A percentile compares a stretch with the other conserved stretches of the same genome.
phyloP scores from a whole-genome alignment of 2,329 filamentous ascomycete species.

The Colletotrichum nymphaeae region DNA sequence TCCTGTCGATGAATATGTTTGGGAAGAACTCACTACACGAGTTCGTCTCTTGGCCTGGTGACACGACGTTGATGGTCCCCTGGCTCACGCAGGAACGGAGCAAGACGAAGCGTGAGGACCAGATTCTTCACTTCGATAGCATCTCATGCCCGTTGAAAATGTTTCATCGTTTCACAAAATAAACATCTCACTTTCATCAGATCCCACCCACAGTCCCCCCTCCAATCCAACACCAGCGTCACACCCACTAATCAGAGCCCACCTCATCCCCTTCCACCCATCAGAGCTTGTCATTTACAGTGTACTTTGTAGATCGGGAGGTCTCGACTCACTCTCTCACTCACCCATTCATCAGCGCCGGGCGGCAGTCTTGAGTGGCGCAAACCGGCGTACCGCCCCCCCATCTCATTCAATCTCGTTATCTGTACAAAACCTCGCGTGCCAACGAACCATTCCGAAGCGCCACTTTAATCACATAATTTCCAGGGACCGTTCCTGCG shows the following conservation, averaged over 20 bases:
- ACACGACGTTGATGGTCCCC: not conserved
- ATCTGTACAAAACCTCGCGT: not conserved
- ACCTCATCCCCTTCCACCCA: not conserved
- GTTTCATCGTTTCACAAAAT: slow-evolving; percentile 13
- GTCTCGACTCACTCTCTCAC: not conserved
- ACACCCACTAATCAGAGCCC: not conserved
- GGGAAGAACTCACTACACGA: not conserved
- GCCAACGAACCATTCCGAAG: not conserved
- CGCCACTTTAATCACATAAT: not conserved
- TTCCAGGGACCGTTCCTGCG: slow-evolving; percentile 20
- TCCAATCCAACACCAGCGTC: not conserved
- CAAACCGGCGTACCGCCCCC: too few species aligned
- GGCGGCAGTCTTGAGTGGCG: not conserved
- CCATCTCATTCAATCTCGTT: not conserved
- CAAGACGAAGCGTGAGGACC: too few species aligned
- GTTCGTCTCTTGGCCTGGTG: not conserved
- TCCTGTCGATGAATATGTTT: not conserved
- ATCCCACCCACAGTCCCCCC: not conserved
- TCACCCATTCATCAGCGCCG: not conserved
- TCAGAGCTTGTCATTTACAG: not conserved
- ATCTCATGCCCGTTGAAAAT: not conserved
- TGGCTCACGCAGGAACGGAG: too few species aligned
- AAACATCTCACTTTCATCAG: not conserved
- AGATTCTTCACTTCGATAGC: not conserved
- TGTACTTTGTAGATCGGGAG: not conserved